Evolutionary conservation across 2,329 filamentous ascomycete species (phyloP).

Genomic region (Fusarium torreyae): DNA sequence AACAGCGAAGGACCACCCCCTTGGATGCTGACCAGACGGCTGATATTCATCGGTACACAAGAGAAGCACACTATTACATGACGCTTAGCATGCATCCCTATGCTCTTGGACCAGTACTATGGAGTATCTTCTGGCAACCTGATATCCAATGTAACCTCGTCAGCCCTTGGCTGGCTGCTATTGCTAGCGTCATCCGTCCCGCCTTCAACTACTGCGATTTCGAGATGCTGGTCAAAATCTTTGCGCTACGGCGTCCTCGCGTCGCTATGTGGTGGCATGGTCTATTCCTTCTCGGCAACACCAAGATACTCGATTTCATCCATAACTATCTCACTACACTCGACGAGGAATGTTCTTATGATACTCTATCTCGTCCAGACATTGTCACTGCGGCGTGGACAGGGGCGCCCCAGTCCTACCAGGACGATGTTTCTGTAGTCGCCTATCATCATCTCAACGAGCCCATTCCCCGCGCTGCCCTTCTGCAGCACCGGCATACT

Average conservation of each 20-base stretch:
- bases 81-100: constrained; percentile 52
- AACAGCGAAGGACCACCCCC: constrained; percentile 7
- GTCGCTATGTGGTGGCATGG: constrained; percentile 52
- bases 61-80: constrained; percentile 50
- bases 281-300: constrained; percentile 47
- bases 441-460: constrained; percentile 35
- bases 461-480: constrained; percentile 38
- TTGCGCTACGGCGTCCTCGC: constrained; percentile 48
- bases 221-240: constrained; percentile 46
- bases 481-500: constrained; percentile 48
- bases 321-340: constrained; percentile 46
- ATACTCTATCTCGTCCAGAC: constrained; percentile 47
- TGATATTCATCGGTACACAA: constrained; percentile 39
- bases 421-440: constrained; percentile 30
- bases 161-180: constrained; percentile 50
- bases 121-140: constrained; percentile 53
- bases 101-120: constrained; percentile 49
- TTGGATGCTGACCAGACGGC: constrained; percentile 28
- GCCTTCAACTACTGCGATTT: constrained; percentile 43
- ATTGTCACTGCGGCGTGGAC: constrained; percentile 49
- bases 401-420: constrained; percentile 47
- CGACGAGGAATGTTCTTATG: constrained; percentile 49
- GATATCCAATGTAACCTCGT: constrained; percentile 51
- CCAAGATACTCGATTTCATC: constrained; percentile 43
- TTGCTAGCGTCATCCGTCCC: constrained; percentile 43